Percentiles rank a stretch among this genome's conserved stretches.
Evolutionary conservation across 352 stramenopile genomes (phyloP).

Genomic region (Phytophthora meadii): DNA sequence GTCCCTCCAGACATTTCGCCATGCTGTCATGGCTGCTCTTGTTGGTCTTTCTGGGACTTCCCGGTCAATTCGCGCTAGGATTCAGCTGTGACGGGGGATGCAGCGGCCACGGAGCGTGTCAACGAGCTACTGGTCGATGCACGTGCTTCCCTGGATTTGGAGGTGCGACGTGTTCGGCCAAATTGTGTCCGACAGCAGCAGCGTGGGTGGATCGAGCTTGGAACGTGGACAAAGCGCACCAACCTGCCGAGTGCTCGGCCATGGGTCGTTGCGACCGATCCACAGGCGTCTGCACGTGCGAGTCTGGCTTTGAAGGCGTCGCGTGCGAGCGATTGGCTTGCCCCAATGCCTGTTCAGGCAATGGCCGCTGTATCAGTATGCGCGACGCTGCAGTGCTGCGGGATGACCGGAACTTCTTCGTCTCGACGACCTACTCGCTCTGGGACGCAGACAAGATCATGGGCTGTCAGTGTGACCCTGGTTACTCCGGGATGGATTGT

Average conservation of each 20-base stretch:
- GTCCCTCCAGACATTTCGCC: conserved; percentile 1
- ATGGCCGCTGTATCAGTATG: conserved; percentile 77
- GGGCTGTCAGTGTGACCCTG: conserved; percentile 79
- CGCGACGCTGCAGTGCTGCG: conserved; percentile 62
- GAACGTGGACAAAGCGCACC: conserved; percentile 72
- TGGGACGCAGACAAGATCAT: conserved; percentile 86
- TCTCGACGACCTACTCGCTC: conserved; percentile 58
- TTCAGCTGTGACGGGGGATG: conserved; percentile 86
- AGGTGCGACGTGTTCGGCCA: conserved; percentile 66
- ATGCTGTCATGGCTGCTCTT: conserved; percentile 18
- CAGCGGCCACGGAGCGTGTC: conserved; percentile 75
- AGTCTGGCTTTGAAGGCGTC: conserved; percentile 40
- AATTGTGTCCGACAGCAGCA: conserved; percentile 52
- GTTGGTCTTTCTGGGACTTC: conserved; percentile 6
- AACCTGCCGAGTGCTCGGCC: conserved; percentile 64
- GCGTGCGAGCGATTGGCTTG: conserved; percentile 57
- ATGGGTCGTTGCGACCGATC: conserved; percentile 13
- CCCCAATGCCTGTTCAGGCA: conserved; percentile 56
- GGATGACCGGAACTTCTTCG: conserved; percentile 77
- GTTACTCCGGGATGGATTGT: conserved; percentile 71
- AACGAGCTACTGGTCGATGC: conserved; percentile 68
- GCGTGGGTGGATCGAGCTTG: conserved; percentile 76
- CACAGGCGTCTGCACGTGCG: conserved; percentile 66
- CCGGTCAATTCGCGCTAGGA: conserved; percentile 4
- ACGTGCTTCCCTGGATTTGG: conserved; percentile 82